Evolutionary conservation across 192 early-diverging fungal genomes (phyloP).

Genomic region (Linnemannia exigua): DNA sequence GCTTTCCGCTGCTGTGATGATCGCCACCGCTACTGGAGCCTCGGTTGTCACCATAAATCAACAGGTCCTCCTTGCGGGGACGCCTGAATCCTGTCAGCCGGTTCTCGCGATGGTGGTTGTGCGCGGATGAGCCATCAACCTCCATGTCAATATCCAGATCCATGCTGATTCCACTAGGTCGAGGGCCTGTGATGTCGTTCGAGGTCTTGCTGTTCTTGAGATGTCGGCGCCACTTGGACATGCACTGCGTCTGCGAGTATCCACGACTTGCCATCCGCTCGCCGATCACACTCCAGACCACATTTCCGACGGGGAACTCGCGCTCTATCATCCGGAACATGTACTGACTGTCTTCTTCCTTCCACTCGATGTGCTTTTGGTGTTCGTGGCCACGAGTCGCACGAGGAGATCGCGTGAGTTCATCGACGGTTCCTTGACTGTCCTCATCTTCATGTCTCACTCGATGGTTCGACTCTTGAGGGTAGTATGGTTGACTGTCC

Average conservation of each 20-base stretch:
- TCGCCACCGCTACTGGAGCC: background rate
- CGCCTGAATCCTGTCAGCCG: slow-evolving; percentile 19
- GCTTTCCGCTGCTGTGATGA: slow-evolving; percentile 15
- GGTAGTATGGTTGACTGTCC: background rate
- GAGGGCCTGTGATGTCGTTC: slow-evolving; percentile 13
- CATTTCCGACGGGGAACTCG: slow-evolving; percentile 54
- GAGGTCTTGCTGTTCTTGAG: slow-evolving; percentile 46
- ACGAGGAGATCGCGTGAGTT: slow-evolving; percentile 17
- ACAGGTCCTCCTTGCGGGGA: slow-evolving; percentile 16
- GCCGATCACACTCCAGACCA: slow-evolving; percentile 54
- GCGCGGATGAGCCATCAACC: background rate
- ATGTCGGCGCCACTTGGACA: slow-evolving; percentile 56
- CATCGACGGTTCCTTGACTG: background rate
- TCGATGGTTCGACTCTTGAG: background rate
- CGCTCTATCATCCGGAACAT: slow-evolving; percentile 54
- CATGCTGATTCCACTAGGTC: slow-evolving; percentile 32
- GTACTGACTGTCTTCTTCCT: slow-evolving; percentile 54
- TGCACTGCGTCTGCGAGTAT: slow-evolving; percentile 56
- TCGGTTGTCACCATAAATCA: slow-evolving; percentile 1
- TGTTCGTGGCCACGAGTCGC: slow-evolving; percentile 27
- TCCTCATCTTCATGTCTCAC: slow-evolving; percentile 8
- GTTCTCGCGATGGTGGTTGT: background rate
- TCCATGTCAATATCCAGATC: slow-evolving; percentile 34
- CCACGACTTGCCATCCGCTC: slow-evolving; percentile 53
- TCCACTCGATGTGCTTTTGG: slow-evolving; percentile 57